Evolutionary conservation across 1,284 basidiomycete genomes (phyloP).

Genomic region (Heterobasidion annosum): DNA sequence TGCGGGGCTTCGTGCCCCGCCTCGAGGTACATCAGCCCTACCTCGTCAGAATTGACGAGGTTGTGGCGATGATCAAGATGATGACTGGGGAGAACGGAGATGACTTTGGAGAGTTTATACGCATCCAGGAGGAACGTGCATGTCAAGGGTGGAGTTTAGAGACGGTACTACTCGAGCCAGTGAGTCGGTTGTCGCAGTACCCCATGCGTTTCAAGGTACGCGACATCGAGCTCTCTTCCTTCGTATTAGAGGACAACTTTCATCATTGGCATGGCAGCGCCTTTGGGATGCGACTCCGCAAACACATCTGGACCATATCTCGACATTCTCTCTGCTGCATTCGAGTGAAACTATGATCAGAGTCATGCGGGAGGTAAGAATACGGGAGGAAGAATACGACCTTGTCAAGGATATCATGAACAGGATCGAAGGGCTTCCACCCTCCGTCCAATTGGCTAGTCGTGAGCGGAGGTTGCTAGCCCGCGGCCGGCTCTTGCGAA

Average conservation of each 20-base stretch:
- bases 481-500: slow-evolving; percentile 37
- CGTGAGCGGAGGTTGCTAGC: slow-evolving; percentile 68
- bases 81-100: slow-evolving; percentile 41
- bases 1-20: slow-evolving; percentile 52
- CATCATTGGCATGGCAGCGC: slow-evolving; percentile 27
- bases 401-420: slow-evolving; percentile 53
- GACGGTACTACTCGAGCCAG: slow-evolving; percentile 66
- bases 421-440: slow-evolving; percentile 52
- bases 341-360: slow-evolving; percentile 62
- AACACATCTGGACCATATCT: slow-evolving; percentile 58
- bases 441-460: slow-evolving; percentile 41
- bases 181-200: slow-evolving; percentile 66
- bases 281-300: slow-evolving; percentile 62
- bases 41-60: slow-evolving; percentile 61
- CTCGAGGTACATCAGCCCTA: slow-evolving; percentile 84
- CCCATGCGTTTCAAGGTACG: slow-evolving; percentile 68
- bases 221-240: neutral
- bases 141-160: slow-evolving; percentile 57
- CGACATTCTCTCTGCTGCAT: slow-evolving; percentile 57
- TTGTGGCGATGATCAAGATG: slow-evolving; percentile 44
- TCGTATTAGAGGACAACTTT: neutral
- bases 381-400: slow-evolving; percentile 77
- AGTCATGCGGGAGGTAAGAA: slow-evolving; percentile 75
- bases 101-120: slow-evolving; percentile 81
- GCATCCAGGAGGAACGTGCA: slow-evolving; percentile 55